A percentile compares a stretch with the other conserved stretches of the same genome.
phyloP scores from a whole-genome alignment of 176 grass and related monocot species.

The Phoenix roebelenii region DNA sequence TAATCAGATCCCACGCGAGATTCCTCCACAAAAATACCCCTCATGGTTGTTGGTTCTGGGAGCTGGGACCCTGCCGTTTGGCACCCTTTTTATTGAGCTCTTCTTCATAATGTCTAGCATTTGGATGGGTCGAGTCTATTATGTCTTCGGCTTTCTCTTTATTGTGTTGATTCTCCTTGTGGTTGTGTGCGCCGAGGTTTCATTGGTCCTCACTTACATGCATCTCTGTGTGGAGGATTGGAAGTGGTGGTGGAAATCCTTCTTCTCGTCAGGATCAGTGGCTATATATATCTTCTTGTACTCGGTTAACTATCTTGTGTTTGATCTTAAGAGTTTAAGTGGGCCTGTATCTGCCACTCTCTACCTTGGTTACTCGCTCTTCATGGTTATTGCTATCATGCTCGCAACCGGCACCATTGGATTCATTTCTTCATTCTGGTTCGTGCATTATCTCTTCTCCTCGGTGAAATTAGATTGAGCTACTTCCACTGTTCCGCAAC shows the following conservation, averaged over 20 bases:
- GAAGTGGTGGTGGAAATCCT: conserved; percentile 89
- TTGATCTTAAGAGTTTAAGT: conserved; percentile 68
- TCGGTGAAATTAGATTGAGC: conserved; percentile 64
- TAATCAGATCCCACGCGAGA: conserved; percentile 74
- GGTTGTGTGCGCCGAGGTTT: conserved; percentile 64
- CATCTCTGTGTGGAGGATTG: conserved; percentile 74
- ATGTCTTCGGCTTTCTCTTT: conserved; percentile 73
- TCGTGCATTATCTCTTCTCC: conserved; percentile 69
- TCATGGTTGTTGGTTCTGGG: conserved; percentile 72
- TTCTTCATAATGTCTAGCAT: conserved; percentile 92
- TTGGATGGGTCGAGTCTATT: conserved; percentile 73
- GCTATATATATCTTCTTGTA: conserved; percentile 76
- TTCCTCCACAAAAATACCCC: conserved; percentile 68
- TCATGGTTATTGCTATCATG: conserved; percentile 79
- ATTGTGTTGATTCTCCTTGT: conserved; percentile 57
- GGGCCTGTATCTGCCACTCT: conserved; percentile 70
- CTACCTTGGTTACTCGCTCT: conserved; percentile 78
- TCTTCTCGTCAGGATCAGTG: conserved; percentile 70
- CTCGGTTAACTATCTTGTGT: conserved; percentile 67
- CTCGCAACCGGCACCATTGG: conserved; percentile 68
- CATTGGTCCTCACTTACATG: conserved; percentile 76
- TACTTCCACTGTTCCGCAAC: not conserved
- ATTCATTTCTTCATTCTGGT: conserved; percentile 75
- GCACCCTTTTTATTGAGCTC: conserved; percentile 73
- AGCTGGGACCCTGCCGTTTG: conserved; percentile 64